phyloP scores from a whole-genome alignment of 805 yeast genomes.

The Saturnispora sekii region DNA sequence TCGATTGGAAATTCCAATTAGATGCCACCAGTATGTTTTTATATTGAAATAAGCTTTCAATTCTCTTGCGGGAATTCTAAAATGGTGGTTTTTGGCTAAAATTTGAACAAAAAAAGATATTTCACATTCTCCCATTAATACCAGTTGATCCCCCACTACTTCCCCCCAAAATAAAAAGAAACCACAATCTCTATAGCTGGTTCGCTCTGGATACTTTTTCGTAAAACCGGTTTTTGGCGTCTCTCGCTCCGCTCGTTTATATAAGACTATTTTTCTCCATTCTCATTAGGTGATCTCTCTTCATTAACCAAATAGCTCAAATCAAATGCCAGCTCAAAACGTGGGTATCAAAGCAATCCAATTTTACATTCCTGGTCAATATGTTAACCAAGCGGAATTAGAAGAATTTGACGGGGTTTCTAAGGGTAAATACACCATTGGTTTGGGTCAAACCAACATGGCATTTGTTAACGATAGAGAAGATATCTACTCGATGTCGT shows the following conservation, averaged over 20 bases:
- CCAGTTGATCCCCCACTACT: neutral
- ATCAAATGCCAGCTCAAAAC: slow-evolving; percentile 43
- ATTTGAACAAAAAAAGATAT: too few species aligned
- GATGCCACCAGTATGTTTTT: too few species aligned
- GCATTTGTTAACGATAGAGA: slow-evolving; percentile 95
- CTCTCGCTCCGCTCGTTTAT: slow-evolving; percentile 3
- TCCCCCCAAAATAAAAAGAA: neutral
- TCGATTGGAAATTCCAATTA: too few species aligned
- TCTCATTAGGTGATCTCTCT: neutral
- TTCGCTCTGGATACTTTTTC: too few species aligned
- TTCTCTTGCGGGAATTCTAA: too few species aligned
- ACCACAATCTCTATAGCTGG: too few species aligned
- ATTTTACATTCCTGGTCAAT: slow-evolving; percentile 77
- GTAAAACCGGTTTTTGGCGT: too few species aligned
- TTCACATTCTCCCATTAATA: too few species aligned
- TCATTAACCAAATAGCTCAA: too few species aligned
- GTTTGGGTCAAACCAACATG: slow-evolving; percentile 98
- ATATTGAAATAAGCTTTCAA: too few species aligned
- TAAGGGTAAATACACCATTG: slow-evolving; percentile 94
- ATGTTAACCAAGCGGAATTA: slow-evolving; percentile 79
- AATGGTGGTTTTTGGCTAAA: too few species aligned
- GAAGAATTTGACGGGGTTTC: slow-evolving; percentile 82
- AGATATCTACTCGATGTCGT: slow-evolving; percentile 88
- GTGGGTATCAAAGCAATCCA: slow-evolving; percentile 97
- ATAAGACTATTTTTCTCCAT: neutral